Base-by-base conservation (phyloP, 2,329 filamentous ascomycete species). In the Monosporascus sp. region DNA sequence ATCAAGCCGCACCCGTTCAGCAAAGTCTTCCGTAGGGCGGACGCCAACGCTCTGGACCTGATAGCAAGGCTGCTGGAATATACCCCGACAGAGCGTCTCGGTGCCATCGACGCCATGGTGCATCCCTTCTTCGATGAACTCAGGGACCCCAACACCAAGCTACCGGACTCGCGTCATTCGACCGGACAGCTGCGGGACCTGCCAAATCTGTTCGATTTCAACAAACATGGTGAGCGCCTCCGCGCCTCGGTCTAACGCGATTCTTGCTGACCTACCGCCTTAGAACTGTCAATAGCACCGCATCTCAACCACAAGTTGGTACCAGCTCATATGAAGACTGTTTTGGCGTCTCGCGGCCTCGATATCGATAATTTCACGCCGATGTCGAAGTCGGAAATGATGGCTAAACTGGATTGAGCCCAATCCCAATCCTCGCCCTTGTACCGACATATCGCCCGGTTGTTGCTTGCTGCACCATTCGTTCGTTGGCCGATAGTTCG, bases 1-100 rank as follows among this genome's bases (percentile, higher is more conserved):
- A 99, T 99, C 78, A 99, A 99, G 79, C 94, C 94, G 54, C 94
- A 99, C 69, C 94, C 94, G 27, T 99, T 99, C 80, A 95, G 89
- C 77, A 97, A 97, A 83, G 94, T 99, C 52, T 97, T 99, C 83
- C 87, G 94, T 63, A 97, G 95, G 82, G 94, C 94, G 53, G 90
- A 96, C 62, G 81, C 85, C 35, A 92, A 90, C 66, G 93, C 94
- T 39, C 95, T 99, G 66, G 92, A 97, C 67, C 78, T 99, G 65
- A 97, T 99, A 70, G 94, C 91, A 51, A 87, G 88, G 58, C 79
- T 99, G 53, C 80, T 99, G 54, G 94, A 99, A 75, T 99, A 99
- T 74, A 99, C 94, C 0, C 94, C 94, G 9, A 97, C 94, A 1
- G 91, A 97, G 76, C 89, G 94, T 65, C 81, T 97, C 60, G 90